Conservation (phyloP, 805 yeast species). For the Candida caryicola region DNA sequence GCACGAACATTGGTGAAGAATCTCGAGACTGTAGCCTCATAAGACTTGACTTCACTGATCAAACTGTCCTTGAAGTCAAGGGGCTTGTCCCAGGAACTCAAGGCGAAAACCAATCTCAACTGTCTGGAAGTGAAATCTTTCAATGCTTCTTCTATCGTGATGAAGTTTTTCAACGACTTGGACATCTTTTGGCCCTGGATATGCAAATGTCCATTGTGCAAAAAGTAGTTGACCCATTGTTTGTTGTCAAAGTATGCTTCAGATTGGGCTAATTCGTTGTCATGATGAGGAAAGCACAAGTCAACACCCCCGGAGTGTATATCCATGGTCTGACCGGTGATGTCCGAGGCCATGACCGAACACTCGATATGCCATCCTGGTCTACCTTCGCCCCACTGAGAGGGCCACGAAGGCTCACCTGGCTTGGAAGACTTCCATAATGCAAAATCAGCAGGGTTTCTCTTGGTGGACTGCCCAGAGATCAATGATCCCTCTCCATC, state of each 20-base stretch:
- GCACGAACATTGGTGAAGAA: slow-evolving; percentile 90
- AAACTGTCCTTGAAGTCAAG: slow-evolving; percentile 87
- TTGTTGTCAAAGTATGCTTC: slow-evolving; percentile 87
- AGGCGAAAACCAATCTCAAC: slow-evolving; percentile 84
- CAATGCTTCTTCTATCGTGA: slow-evolving; percentile 89
- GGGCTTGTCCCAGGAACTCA: slow-evolving; percentile 89
- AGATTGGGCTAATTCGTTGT: slow-evolving; percentile 94
- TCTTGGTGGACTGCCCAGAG: slow-evolving; percentile 54
- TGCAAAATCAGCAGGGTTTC: slow-evolving; percentile 83
- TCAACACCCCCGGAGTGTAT: slow-evolving; percentile 97
- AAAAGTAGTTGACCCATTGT: slow-evolving; percentile 96
- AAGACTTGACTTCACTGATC: slow-evolving; percentile 69
- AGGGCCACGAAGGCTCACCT: slow-evolving; percentile 95
- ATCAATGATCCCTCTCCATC: slow-evolving; percentile 94
- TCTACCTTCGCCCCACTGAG: slow-evolving; percentile 96
- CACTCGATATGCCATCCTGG: slow-evolving; percentile 99
- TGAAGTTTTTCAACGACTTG: slow-evolving; percentile 90
- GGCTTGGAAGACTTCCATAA: slow-evolving; percentile 95
- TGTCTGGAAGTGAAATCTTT: slow-evolving; percentile 71
- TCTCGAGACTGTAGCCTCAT: slow-evolving; percentile 73
- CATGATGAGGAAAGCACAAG: slow-evolving; percentile 98
- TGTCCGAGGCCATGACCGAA: slow-evolving; percentile 95
- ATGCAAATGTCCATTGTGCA: slow-evolving; percentile 96
- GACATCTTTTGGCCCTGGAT: slow-evolving; percentile 99
- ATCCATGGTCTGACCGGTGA: slow-evolving; percentile 80